phyloP scores from a whole-genome alignment of 139 green algal genomes.

The Micractinium conductrix region DNA sequence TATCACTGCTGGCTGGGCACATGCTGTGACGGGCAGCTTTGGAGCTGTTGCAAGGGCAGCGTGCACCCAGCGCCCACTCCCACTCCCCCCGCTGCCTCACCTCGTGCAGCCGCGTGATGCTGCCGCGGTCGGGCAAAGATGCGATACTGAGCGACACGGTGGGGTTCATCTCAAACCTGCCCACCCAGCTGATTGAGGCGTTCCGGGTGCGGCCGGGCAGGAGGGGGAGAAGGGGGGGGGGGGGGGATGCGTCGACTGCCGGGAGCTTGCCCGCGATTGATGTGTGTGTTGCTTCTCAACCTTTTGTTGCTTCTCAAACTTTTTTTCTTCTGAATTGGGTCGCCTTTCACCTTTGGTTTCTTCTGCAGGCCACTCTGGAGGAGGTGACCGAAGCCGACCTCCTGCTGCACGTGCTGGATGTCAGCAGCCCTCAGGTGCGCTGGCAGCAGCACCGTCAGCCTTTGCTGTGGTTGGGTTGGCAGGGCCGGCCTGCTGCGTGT shows the following conservation, averaged over 20 bases:
- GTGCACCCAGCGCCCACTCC: no score
- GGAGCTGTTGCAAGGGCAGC: no score
- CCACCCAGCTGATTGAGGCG: constrained; percentile 68
- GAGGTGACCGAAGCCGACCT: constrained; percentile 75
- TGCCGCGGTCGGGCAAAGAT: constrained; percentile 45
- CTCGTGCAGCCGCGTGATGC: constrained; percentile 34
- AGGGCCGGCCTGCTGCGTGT: no score
- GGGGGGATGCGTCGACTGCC: no score
- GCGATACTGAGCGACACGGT: constrained; percentile 71
- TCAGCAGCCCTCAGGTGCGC: constrained; percentile 32
- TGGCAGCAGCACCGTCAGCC: not conserved
- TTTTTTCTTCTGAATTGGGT: not conserved
- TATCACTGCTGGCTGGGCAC: no score
- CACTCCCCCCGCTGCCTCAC: no score
- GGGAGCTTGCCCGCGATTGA: no score
- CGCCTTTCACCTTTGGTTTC: no score
- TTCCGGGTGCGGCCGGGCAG: constrained; percentile 51
- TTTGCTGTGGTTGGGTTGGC: no score
- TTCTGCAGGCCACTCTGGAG: constrained; percentile 68
- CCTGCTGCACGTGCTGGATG: constrained; percentile 80
- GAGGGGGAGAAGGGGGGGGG: not conserved
- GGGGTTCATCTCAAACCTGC: constrained; percentile 83
- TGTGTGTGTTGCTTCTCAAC: no score
- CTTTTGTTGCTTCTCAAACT: not conserved
- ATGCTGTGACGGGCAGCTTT: no score